These are phyloP conservation scores for Linum lewisii DNA, from an alignment of 345 rosid genomes.

Conservation along the genomic window DNA sequence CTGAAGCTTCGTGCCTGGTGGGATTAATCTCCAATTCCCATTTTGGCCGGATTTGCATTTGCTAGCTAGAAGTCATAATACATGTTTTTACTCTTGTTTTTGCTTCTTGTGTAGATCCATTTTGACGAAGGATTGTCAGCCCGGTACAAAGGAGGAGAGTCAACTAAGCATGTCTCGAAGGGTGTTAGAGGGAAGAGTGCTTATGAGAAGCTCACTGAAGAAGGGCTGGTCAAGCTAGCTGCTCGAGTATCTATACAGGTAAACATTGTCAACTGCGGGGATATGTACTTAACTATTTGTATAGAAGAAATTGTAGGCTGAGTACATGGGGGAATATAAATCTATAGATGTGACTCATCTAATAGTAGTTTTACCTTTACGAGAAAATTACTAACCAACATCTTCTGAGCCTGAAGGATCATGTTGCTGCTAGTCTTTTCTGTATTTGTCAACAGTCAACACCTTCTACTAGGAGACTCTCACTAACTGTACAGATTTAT, in stretches of 20 bases:
- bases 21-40: too few species aligned
- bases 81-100: conserved; percentile 7
- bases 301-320: neutral
- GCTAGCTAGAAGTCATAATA: too few species aligned
- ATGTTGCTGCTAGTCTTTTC: too few species aligned
- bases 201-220: conserved; percentile 72
- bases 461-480: too few species aligned
- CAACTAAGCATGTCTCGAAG: conserved; percentile 54
- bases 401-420: too few species aligned
- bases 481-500: too few species aligned
- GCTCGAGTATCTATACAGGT: conserved; percentile 87
- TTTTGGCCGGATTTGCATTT: too few species aligned
- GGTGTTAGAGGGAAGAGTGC: conserved; percentile 73
- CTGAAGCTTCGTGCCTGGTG: too few species aligned
- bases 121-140: conserved; percentile 91
- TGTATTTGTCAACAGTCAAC: too few species aligned
- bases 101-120: conserved; percentile 52
- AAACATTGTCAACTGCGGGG: conserved; percentile 2
- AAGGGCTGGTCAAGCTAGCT: conserved; percentile 76
- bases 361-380: too few species aligned
- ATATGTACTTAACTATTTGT: neutral
- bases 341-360: neutral
- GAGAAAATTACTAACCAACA: too few species aligned
- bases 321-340: neutral
- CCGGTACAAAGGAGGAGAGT: conserved; percentile 63